Evolutionary conservation across 805 yeast genomes (phyloP), one percentile per base, ranked within the genome.

Genomic region (Helenozyma baotianmanensis): DNA sequence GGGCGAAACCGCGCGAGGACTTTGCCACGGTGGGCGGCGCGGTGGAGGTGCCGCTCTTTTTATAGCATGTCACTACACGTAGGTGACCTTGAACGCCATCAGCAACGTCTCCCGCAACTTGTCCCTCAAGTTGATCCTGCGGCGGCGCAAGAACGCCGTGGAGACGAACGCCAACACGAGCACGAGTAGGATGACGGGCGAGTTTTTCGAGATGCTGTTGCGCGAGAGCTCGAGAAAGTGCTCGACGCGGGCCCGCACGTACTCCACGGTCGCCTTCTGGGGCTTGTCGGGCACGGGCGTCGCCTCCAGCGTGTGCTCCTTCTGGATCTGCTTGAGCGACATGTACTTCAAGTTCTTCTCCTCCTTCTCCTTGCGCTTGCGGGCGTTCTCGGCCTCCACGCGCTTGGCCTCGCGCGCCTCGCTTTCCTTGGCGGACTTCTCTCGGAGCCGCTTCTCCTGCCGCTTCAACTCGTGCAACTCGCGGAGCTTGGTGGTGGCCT

Each of bases 1-100:
- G 21, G 6, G 6, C 9, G 21, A 18, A 9, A 6, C 21, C 21
- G 6, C 58, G 58, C 5, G 56, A 53, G 35, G 40, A 46, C 21
- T 27, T 51, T 33, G 32, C 55, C 25, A 57, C 62, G 1, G 66
- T 61, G 23, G 69, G 69, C 9, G 70, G 69, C 9, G 70, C 69
- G 6, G 62, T 67, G 28, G 74, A 68, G 38, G 58, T 68, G 9
- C 74, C 74, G 1, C 48, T 69, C 16, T 69, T 68, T 38, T 51
- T 68, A 21, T 64, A 33, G 47, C 6, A 14, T 23, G 16, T 13
- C 15, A 8, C 43, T 48, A 64, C 29, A 66, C 45, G 34, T 65
- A 66, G 27, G 62, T 60, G 32, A 66, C 56, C 44, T 64, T 61
- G 43, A 66, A 62, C n/a, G 72, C 72, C 72, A 66, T 66, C 38